A percentile compares a stretch with the other conserved stretches of the same genome.
Conservation (phyloP, 2,329 filamentous ascomycete species). For the Fusarium sp. region DNA sequence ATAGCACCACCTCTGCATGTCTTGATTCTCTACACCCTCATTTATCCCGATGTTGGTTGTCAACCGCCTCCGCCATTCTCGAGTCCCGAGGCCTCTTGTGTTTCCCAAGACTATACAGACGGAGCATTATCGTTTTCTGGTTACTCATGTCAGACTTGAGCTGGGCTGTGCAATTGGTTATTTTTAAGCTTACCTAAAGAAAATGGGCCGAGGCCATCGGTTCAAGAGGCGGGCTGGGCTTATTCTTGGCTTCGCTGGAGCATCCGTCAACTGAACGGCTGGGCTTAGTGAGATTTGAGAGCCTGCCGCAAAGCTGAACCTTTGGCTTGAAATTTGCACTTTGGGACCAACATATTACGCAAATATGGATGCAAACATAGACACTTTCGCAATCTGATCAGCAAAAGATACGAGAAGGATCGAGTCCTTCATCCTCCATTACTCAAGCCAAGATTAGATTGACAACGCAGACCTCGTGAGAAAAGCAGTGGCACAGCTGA, state of each 20-base stretch:
- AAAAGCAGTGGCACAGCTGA: conserved; percentile 30
- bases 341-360: neutral
- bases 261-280: neutral
- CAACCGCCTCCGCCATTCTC: neutral
- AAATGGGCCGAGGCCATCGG: neutral
- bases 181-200: neutral
- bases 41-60: neutral
- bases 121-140: neutral
- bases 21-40: conserved; percentile 6
- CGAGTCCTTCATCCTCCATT: neutral
- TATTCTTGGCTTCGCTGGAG: neutral
- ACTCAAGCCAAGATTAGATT: neutral
- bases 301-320: neutral
- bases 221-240: neutral
- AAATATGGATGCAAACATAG: neutral
- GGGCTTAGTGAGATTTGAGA: neutral
- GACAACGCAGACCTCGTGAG: neutral
- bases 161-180: neutral
- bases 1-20: neutral
- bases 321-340: neutral
- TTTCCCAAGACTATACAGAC: neutral
- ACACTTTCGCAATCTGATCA: neutral
- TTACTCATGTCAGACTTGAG: too few species aligned
- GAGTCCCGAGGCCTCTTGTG: neutral
- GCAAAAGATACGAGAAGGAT: conserved; percentile 28